Percentiles rank a stretch among this genome's conserved stretches.
phyloP scores from a whole-genome alignment of 352 stramenopile genomes.

The Globisporangium okanoganense region DNA sequence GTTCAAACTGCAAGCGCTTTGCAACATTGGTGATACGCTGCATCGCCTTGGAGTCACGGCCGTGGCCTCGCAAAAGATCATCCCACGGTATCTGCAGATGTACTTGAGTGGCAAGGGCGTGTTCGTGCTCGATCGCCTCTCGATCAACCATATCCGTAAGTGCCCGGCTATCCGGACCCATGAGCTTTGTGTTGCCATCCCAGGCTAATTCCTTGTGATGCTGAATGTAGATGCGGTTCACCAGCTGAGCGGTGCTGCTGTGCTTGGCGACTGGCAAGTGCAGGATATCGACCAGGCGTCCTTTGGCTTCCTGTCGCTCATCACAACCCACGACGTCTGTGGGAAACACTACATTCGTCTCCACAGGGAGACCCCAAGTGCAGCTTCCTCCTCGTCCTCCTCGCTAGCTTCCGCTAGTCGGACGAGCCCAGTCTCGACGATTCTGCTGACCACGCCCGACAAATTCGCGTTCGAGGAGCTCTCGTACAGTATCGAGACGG shows the following conservation, averaged over 20 bases:
- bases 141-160: constrained; percentile 49
- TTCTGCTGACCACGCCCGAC: constrained; percentile 30
- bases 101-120: constrained; percentile 35
- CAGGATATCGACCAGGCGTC: constrained; percentile 15
- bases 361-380: constrained; percentile 10
- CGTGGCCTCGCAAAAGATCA: constrained; percentile 56
- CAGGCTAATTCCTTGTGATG: neutral
- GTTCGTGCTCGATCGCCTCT: constrained; percentile 46
- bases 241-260: constrained; percentile 39
- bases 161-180: too few species aligned
- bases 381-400: neutral
- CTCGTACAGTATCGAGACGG: constrained; percentile 30
- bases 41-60: constrained; percentile 25
- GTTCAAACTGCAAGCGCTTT: constrained; percentile 29
- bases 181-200: neutral
- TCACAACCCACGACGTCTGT: constrained; percentile 28
- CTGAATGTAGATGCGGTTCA: constrained; percentile 32
- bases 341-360: constrained; percentile 36
- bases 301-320: constrained; percentile 40
- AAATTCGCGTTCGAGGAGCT: constrained; percentile 45
- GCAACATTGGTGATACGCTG: constrained; percentile 30
- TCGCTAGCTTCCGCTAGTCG: neutral
- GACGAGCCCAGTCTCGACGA: constrained; percentile 33
- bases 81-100: constrained; percentile 41
- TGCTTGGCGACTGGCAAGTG: constrained; percentile 45